A percentile compares a stretch with the other conserved stretches of the same genome.
phyloP scores from a whole-genome alignment of 2,329 filamentous ascomycete species.

The Alternaria dauci region DNA sequence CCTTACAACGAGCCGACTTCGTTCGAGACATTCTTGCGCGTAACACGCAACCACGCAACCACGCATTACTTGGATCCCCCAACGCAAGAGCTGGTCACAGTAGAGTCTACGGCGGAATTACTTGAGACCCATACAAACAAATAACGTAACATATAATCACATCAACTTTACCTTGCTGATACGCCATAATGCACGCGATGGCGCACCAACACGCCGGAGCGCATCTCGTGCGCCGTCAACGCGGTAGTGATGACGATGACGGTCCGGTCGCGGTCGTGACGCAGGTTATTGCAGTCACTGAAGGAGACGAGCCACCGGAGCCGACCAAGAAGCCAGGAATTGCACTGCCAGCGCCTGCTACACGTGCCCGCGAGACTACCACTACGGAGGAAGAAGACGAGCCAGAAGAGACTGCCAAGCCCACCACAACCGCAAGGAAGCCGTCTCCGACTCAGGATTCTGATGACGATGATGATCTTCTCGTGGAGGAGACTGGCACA shows the following conservation, averaged over 20 bases:
- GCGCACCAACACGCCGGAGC: constrained; percentile 35
- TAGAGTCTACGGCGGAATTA: constrained; percentile 1
- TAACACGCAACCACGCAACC: constrained; percentile 43
- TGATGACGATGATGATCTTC: not conserved
- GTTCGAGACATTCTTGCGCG: constrained; percentile 25
- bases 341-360: constrained; percentile 31
- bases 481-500: constrained; percentile 25
- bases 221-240: constrained; percentile 45
- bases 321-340: constrained; percentile 19
- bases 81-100: constrained; percentile 21
- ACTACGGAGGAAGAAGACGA: constrained; percentile 21
- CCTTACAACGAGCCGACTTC: constrained; percentile 34
- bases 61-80: constrained; percentile 14
- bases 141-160: constrained; percentile 2
- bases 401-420: constrained; percentile 22
- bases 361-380: constrained; percentile 26
- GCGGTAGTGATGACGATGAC: constrained; percentile 16
- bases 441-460: constrained; percentile 27
- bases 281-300: constrained; percentile 58
- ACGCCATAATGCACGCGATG: constrained; percentile 26
- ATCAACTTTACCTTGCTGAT: constrained; percentile 1
- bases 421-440: constrained; percentile 30
- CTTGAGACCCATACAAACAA: not conserved
- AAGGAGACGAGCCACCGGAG: constrained; percentile 60
- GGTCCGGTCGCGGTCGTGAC: constrained; percentile 35